Conservation (phyloP, 2,329 filamentous ascomycete genomes). For the Tolypocladium endophyticum region DNA sequence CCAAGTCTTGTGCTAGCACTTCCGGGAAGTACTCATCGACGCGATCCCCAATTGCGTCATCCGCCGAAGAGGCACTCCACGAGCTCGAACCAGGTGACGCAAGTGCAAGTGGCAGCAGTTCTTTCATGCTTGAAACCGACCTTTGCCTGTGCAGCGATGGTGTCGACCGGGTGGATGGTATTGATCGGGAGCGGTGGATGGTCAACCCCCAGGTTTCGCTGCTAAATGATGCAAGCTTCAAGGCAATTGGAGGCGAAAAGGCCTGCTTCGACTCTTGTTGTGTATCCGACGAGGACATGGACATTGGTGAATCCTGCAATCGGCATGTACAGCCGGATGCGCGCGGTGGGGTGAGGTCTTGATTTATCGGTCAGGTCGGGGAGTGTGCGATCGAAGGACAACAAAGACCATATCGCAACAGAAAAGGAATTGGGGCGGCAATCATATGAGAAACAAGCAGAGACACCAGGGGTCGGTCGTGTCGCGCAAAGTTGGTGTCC, state of each 20-base stretch:
- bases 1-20: slow-evolving; percentile 42
- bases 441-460: slow-evolving; percentile 1
- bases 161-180: slow-evolving; percentile 7
- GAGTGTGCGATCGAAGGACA: not conserved
- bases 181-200: slow-evolving; percentile 1
- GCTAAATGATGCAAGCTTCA: not conserved
- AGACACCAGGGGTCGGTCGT: not conserved
- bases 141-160: slow-evolving; percentile 14
- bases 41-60: slow-evolving; percentile 17
- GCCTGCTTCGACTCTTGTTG: slow-evolving; percentile 1
- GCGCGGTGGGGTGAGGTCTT: not conserved
- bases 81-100: slow-evolving; percentile 15
- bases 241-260: not conserved
- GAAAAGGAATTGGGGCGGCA: not conserved
- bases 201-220: not conserved
- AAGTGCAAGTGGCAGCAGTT: slow-evolving; percentile 25
- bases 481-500: not conserved
- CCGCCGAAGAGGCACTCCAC: slow-evolving; percentile 10
- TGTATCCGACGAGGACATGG: slow-evolving; percentile 2
- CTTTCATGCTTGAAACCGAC: slow-evolving; percentile 29
- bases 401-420: not conserved
- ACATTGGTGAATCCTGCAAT: slow-evolving; percentile 1
- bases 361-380: not conserved
- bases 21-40: slow-evolving; percentile 41
- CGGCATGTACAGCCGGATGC: slow-evolving; percentile 2